phyloP scores from a whole-genome alignment of 2,329 filamentous ascomycete genomes.

The Zymoseptoria ardabiliae region DNA sequence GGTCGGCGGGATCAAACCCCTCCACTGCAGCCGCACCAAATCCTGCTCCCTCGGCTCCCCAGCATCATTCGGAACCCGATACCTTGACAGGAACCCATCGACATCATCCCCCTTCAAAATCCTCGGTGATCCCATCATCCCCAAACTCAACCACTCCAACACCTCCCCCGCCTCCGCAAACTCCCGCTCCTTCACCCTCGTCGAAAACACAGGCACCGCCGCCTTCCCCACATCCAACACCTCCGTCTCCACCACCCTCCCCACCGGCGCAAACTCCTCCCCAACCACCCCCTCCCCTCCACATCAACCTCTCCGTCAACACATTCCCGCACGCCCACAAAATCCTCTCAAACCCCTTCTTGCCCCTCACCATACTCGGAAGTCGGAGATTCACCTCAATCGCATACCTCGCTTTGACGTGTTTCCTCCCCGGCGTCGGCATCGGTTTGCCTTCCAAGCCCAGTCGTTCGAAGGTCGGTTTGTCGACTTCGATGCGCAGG shows the following conservation, averaged over 20 bases:
- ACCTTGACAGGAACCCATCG: conserved; percentile 63
- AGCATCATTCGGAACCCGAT: conserved; percentile 45
- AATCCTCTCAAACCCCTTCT: conserved; percentile 73
- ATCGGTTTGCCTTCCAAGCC: conserved; percentile 69
- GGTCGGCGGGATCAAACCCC: conserved; percentile 34
- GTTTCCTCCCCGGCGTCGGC: conserved; percentile 48
- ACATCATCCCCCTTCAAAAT: conserved; percentile 51
- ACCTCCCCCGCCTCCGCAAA: conserved; percentile 58
- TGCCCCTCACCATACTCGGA: conserved; percentile 72
- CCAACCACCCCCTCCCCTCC: not conserved
- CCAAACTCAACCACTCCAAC: conserved; percentile 70
- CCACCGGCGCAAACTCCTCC: conserved; percentile 27
- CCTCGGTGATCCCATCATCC: conserved; percentile 59
- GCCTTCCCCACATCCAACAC: conserved; percentile 21
- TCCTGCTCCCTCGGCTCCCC: conserved; percentile 11
- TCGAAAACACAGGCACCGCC: conserved; percentile 27
- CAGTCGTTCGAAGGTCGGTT: conserved; percentile 71
- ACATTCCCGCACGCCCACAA: conserved; percentile 73
- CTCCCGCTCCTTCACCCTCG: conserved; percentile 35
- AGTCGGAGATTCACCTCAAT: conserved; percentile 69
- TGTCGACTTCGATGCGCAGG: conserved; percentile 70
- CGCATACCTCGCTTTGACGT: conserved; percentile 64
- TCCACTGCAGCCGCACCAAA: conserved; percentile 36
- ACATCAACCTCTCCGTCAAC: conserved; percentile 58
- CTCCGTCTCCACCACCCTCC: conserved; percentile 22